Evolutionary conservation across 176 grass and related monocot genomes (phyloP).

Genomic region (Poa pratensis): DNA sequence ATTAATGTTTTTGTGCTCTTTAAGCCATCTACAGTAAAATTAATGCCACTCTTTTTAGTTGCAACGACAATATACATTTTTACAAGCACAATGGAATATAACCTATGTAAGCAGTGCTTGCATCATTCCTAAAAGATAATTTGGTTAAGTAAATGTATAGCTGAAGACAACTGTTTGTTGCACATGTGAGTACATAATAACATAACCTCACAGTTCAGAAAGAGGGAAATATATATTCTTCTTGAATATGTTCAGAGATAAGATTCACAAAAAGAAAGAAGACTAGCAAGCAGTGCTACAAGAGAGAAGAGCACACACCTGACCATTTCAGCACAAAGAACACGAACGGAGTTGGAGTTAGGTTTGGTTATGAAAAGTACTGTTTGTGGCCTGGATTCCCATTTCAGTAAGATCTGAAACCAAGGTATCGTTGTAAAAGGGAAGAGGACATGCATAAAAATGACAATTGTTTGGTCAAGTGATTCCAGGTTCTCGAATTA

Average conservation of each 20-base stretch:
- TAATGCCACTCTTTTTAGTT: conserved; percentile 8
- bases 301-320: conserved; percentile 65
- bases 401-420: conserved; percentile 97
- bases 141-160: neutral
- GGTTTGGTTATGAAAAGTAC: conserved; percentile 96
- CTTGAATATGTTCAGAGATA: neutral
- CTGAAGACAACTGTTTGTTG: conserved; percentile 7
- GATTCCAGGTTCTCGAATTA: neutral
- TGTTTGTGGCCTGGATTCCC: conserved; percentile 88
- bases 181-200: neutral
- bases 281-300: conserved; percentile 1
- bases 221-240: neutral
- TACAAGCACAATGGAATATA: conserved; percentile 12
- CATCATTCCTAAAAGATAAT: conserved; percentile 27
- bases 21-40: conserved; percentile 84
- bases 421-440: conserved; percentile 29
- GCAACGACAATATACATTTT: neutral
- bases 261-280: conserved; percentile 17
- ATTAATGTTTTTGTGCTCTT: conserved; percentile 77
- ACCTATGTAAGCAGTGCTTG: conserved; percentile 14
- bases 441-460: conserved; percentile 27
- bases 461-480: neutral
- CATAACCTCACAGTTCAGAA: conserved; percentile 18
- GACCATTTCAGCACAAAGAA: conserved; percentile 91
- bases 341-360: conserved; percentile 74